Evolutionary conservation across 371 early-diverging fungal genomes (phyloP).

Genomic region (Mucor plumbeus): DNA sequence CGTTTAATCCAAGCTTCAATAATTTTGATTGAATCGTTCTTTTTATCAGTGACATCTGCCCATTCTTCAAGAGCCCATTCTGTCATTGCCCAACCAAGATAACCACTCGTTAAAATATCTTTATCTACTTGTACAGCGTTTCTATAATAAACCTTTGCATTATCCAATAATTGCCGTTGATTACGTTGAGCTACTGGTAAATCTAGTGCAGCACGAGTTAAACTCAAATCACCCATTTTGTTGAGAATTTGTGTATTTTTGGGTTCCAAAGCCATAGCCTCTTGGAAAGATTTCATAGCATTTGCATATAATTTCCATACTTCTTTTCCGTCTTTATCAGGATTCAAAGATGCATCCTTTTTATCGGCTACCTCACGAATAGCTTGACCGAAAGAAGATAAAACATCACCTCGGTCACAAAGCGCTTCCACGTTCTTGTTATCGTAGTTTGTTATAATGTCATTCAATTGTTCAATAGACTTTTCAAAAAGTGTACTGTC

Average conservation of each 20-base stretch:
- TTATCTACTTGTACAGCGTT: conserved; percentile 47
- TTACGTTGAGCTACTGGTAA: conserved; percentile 60
- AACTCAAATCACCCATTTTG: conserved; percentile 65
- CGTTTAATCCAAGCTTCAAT: conserved; percentile 46
- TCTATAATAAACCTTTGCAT: conserved; percentile 55
- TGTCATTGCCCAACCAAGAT: conserved; percentile 48
- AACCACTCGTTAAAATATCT: conserved; percentile 43
- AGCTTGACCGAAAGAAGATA: conserved; percentile 63
- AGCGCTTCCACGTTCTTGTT: conserved; percentile 66
- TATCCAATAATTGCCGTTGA: conserved; percentile 55
- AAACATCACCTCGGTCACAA: conserved; percentile 73
- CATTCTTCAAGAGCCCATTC: conserved; percentile 50
- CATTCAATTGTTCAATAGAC: conserved; percentile 54
- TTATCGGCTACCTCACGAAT: conserved; percentile 34
- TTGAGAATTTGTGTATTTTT: conserved; percentile 60
- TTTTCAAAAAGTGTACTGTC: conserved; percentile 52
- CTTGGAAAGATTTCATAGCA: conserved; percentile 58
- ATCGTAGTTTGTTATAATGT: conserved; percentile 51
- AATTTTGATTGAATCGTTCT: conserved; percentile 40
- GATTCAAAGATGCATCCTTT: conserved; percentile 20
- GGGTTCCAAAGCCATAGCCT: conserved; percentile 55
- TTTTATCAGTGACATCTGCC: conserved; percentile 32
- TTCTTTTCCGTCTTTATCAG: conserved; percentile 40
- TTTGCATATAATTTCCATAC: conserved; percentile 59
- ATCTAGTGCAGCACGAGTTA: conserved; percentile 51